Percentiles rank a stretch among this genome's conserved stretches.
Conservation (phyloP, 1,284 basidiomycete genomes). For the Cystobasidium pallidum region DNA sequence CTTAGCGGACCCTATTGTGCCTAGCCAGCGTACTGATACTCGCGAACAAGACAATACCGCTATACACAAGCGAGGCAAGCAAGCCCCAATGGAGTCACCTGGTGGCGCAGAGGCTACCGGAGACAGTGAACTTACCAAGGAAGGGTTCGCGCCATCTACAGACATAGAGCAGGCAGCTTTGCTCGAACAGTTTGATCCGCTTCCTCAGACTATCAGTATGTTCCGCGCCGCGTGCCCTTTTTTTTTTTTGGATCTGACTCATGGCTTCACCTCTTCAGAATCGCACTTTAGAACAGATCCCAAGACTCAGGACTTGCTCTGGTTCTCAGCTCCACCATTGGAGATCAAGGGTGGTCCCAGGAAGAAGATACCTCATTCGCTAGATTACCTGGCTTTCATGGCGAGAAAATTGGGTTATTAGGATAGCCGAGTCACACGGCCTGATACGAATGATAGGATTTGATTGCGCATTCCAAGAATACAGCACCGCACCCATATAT, state of each 20-base stretch:
- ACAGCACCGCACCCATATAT: too few species aligned
- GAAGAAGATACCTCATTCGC: slow-evolving; percentile 6
- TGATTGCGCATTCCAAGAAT: too few species aligned
- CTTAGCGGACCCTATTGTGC: slow-evolving; percentile 23
- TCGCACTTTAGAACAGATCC: slow-evolving; percentile 49
- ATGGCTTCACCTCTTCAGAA: slow-evolving; percentile 39
- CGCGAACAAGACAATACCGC: slow-evolving; percentile 10
- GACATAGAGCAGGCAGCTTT: slow-evolving; percentile 44
- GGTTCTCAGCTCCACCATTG: slow-evolving; percentile 49
- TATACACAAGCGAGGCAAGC: slow-evolving; percentile 11
- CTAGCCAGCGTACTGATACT: not conserved
- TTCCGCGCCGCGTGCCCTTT: too few species aligned
- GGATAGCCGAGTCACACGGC: too few species aligned
- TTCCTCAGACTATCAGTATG: slow-evolving; percentile 47
- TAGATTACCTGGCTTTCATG: slow-evolving; percentile 33
- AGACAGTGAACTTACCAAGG: not conserved
- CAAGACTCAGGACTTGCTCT: slow-evolving; percentile 49
- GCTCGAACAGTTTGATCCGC: slow-evolving; percentile 44
- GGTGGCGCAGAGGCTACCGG: slow-evolving; percentile 2
- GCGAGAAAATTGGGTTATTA: slow-evolving; percentile 36
- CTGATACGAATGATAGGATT: too few species aligned
- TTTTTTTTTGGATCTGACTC: too few species aligned
- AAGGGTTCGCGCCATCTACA: slow-evolving; percentile 14
- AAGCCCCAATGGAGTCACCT: slow-evolving; percentile 17
- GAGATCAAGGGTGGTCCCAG: not conserved